Evolutionary conservation across 768 basidiomycete species (phyloP).

Genomic region (Suillus decipiens): DNA sequence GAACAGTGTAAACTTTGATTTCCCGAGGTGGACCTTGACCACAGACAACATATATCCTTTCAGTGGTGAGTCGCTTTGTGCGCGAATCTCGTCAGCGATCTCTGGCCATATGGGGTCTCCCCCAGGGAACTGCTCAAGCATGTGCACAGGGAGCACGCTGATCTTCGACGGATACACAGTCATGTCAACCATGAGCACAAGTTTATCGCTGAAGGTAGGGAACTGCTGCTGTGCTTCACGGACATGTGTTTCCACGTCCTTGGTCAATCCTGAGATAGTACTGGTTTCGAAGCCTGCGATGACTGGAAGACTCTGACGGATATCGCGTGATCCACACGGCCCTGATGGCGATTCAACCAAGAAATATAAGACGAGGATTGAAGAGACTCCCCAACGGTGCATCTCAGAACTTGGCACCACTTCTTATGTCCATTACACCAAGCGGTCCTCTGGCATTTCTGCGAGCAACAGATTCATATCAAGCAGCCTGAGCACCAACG

Average conservation of each 20-base stretch:
- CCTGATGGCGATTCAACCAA: not conserved
- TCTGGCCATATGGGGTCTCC: too few species aligned
- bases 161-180: not conserved
- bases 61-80: not conserved
- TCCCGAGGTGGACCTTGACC: not conserved
- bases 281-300: not conserved
- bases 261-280: not conserved
- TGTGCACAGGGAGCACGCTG: not conserved
- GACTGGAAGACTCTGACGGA: not conserved
- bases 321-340: not conserved
- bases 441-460: slow-evolving; percentile 1
- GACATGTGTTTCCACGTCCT: not conserved
- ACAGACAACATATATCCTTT: not conserved
- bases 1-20: not conserved
- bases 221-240: not conserved
- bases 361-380: not conserved
- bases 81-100: not conserved
- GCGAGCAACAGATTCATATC: not conserved
- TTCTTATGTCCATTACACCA: not conserved
- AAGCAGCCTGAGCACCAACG: not conserved
- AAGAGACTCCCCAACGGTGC: not conserved
- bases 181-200: not conserved
- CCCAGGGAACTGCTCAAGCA: not conserved
- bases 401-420: not conserved
- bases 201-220: not conserved